Evolutionary conservation across 108 stramenopile species (phyloP), one percentile per base, ranked within the genome.

Genomic region (Schizochytrium sp.): DNA sequence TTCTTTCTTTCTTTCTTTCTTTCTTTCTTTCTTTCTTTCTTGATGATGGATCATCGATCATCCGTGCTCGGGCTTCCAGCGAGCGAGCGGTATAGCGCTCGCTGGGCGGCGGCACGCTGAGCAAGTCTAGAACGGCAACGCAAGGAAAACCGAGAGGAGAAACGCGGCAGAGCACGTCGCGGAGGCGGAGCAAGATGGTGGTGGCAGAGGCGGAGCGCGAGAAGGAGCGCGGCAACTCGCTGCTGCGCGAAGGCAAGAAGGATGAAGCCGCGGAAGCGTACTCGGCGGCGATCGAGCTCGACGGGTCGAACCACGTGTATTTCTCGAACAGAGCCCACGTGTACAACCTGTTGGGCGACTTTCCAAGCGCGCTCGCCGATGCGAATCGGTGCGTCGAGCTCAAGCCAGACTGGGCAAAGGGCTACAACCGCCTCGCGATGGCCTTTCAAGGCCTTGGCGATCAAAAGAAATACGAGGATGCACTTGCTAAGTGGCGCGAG

Each of bases 221-320:
- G 72, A 55, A 57, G 48, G 90, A 72, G 88, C 60, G 25, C 6
- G 98, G 98, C 60, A 98, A 98, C 92, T 92, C 92, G 88, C 95
- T 95, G 14, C 96, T 97, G 72, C 92, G 95, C 19, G 91, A 90
- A 12, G 95, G 96, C 63, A 92, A 97, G 5, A 97, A 92, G 91
- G 94, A 95, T 25, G 91, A 93, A 57, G 98, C 98, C 34, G 95
- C 97, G 72, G 92, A 93, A 57, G 93, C 94, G 57, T 98, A 98
- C 93, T 94, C 95, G 23, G 94, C 95, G 58, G 97, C 98, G 5
- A 98, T 98, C 72, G 91, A 95, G 41, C 72, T 96, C 48, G 96
- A 98, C 87, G 91, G 94, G 57, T 95, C 92, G 58, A 96, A 97
- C 88, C 97, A 97, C 89, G 93, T 97, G 5, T 97, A 95, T 90